Evolutionary conservation across 441 rosid species (phyloP).

Genomic region (Populus hybrid): DNA sequence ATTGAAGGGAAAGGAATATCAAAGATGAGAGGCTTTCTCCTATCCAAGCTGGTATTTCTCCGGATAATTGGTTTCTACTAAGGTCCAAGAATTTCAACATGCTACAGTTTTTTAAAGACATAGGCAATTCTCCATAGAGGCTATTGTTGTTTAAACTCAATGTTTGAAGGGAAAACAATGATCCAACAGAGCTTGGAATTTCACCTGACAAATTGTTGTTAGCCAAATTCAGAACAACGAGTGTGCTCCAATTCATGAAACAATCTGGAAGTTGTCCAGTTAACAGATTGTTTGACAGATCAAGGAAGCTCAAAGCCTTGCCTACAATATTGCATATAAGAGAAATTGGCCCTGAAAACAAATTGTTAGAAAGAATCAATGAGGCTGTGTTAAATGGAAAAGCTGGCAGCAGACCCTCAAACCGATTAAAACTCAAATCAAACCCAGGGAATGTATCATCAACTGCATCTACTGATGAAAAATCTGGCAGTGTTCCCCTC

Average conservation of each 20-base stretch:
- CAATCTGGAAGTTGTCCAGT: not conserved
- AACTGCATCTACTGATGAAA: not conserved
- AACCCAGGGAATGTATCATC: not conserved
- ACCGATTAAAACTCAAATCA: not conserved
- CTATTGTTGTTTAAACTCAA: not conserved
- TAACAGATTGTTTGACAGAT: constrained; percentile 1
- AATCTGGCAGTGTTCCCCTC: constrained; percentile 13
- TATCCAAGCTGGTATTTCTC: constrained; percentile 3
- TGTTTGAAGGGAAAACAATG: not conserved
- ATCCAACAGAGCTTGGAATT: constrained; percentile 7
- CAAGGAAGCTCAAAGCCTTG: not conserved
- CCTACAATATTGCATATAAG: not conserved
- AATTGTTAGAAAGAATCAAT: not conserved
- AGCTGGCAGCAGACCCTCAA: not conserved
- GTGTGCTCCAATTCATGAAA: not conserved
- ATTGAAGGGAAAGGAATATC: not conserved
- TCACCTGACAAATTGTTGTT: constrained; percentile 2
- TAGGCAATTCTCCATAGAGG: not conserved
- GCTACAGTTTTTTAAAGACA: constrained; percentile 5
- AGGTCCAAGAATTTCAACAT: constrained; percentile 3
- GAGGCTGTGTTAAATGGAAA: not conserved
- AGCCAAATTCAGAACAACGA: not conserved
- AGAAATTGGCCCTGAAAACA: not conserved
- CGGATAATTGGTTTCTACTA: not conserved
- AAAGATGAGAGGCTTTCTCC: constrained; percentile 1